These are phyloP conservation scores for Phytophthora quininea DNA, from an alignment of 352 stramenopile species.

Conservation along the genomic window DNA sequence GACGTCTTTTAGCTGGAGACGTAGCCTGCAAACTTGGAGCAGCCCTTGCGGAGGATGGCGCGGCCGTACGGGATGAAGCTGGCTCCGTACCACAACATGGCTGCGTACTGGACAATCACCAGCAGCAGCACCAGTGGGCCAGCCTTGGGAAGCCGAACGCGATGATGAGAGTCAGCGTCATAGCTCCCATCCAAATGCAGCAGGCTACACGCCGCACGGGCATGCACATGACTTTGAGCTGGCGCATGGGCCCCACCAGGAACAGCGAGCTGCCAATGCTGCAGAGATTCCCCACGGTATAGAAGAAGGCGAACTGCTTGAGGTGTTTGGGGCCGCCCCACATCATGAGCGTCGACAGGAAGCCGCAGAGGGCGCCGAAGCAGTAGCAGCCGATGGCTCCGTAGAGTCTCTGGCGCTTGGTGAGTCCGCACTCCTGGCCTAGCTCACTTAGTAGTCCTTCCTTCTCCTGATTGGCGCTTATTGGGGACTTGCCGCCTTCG, in stretches of 20 bases:
- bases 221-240: slow-evolving; percentile 88
- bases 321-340: slow-evolving; percentile 80
- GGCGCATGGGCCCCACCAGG: slow-evolving; percentile 66
- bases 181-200: slow-evolving; percentile 79
- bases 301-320: slow-evolving; percentile 89
- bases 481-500: slow-evolving; percentile 37
- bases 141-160: slow-evolving; percentile 73
- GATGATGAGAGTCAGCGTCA: slow-evolving; percentile 76
- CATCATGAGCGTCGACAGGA: slow-evolving; percentile 83
- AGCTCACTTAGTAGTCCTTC: slow-evolving; percentile 78
- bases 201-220: slow-evolving; percentile 81
- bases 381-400: slow-evolving; percentile 74
- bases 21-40: slow-evolving; percentile 58
- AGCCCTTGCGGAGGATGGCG: slow-evolving; percentile 78
- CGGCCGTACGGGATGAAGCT: slow-evolving; percentile 85
- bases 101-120: slow-evolving; percentile 78
- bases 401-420: slow-evolving; percentile 81
- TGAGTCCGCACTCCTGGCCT: slow-evolving; percentile 74
- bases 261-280: slow-evolving; percentile 85
- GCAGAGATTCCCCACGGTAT: slow-evolving; percentile 75
- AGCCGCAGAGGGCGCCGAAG: slow-evolving; percentile 73
- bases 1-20: slow-evolving; percentile 36
- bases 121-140: slow-evolving; percentile 72
- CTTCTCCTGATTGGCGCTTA: slow-evolving; percentile 61
- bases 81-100: slow-evolving; percentile 86